Conservation (phyloP, 148 eudicot species). For the Arbutus unedo region DNA sequence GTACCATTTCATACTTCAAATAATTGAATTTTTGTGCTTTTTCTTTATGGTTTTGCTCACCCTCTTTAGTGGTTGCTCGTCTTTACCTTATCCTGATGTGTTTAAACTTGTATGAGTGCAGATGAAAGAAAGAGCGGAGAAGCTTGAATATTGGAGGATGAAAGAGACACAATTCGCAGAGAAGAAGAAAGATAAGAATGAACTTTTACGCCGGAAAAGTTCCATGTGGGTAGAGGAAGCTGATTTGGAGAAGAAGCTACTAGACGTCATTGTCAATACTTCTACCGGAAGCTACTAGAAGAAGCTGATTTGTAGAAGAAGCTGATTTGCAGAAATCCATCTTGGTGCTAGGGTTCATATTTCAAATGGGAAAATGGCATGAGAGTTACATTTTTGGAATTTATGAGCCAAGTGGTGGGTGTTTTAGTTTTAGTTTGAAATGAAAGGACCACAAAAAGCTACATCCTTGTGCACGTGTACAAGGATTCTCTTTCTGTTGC, state of each 20-base stretch:
- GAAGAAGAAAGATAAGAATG: slow-evolving; percentile 49
- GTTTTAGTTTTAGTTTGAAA: neutral
- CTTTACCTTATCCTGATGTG: neutral
- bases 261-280: slow-evolving; percentile 29
- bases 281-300: too few species aligned
- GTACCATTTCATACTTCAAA: neutral
- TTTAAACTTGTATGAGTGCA: slow-evolving; percentile 24
- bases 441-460: neutral
- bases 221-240: slow-evolving; percentile 69
- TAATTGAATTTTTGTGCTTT: neutral
- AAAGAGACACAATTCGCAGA: slow-evolving; percentile 40
- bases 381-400: neutral
- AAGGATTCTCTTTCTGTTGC: neutral
- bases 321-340: neutral
- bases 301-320: slow-evolving; percentile 44
- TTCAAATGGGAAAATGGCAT: neutral
- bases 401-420: neutral
- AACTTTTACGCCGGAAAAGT: slow-evolving; percentile 56
- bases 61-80: neutral
- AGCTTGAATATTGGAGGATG: slow-evolving; percentile 76
- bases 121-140: slow-evolving; percentile 79
- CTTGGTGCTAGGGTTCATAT: neutral
- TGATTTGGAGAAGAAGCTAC: slow-evolving; percentile 32
- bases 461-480: neutral
- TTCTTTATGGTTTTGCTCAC: neutral